These are phyloP conservation scores for Trichoderma lentiforme DNA, from an alignment of 2,329 filamentous ascomycete species.

Conservation along the genomic window DNA sequence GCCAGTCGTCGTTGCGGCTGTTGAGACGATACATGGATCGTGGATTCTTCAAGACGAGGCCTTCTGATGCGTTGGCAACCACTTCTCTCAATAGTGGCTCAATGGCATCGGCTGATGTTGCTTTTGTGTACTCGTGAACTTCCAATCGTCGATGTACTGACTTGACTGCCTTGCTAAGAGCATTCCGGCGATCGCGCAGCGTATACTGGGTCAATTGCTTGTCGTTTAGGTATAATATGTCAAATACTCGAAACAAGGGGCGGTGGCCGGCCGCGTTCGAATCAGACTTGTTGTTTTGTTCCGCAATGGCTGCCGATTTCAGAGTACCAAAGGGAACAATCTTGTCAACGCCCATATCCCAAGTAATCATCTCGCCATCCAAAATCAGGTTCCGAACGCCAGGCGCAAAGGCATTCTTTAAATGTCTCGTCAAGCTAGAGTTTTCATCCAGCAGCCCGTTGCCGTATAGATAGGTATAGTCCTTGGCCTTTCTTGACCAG, in stretches of 20 bases:
- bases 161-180: conserved; percentile 68
- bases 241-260: conserved; percentile 82
- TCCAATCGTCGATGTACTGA: conserved; percentile 75
- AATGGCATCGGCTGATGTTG: conserved; percentile 66
- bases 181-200: conserved; percentile 73
- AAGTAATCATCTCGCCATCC: conserved; percentile 98
- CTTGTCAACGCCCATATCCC: conserved; percentile 82
- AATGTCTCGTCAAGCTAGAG: conserved; percentile 74
- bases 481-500: conserved; percentile 94
- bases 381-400: conserved; percentile 84
- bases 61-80: conserved; percentile 82
- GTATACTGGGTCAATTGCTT: conserved; percentile 76
- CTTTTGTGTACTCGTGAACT: conserved; percentile 69
- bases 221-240: conserved; percentile 86
- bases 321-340: conserved; percentile 88
- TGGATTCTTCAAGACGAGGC: conserved; percentile 90
- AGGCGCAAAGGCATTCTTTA: conserved; percentile 71
- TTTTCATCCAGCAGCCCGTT: conserved; percentile 69
- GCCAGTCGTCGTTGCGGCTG: conserved; percentile 91
- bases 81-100: conserved; percentile 78
- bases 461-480: conserved; percentile 94
- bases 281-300: conserved; percentile 62
- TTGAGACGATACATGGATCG: conserved; percentile 82
- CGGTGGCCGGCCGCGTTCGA: conserved; percentile 50
- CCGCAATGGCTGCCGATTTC: conserved; percentile 82